Conservation (phyloP, 805 yeast genomes). For the Sugiyamaella floridensis region DNA sequence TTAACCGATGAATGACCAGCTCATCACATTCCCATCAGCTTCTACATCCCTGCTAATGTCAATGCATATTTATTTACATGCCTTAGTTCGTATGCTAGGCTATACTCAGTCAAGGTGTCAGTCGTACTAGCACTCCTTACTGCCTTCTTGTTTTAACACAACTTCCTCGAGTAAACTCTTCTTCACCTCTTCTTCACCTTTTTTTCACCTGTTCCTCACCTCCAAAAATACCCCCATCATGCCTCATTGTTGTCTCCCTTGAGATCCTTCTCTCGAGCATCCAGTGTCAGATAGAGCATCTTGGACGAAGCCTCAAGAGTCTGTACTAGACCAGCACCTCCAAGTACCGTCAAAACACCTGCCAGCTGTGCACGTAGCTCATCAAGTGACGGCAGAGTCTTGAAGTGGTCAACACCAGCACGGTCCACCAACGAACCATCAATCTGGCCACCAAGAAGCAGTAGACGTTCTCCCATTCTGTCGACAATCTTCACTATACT, state of each 20-base stretch:
- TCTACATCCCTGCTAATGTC: not conserved
- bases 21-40: not conserved
- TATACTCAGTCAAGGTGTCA: too few relatives aligned
- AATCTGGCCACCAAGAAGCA: constrained; percentile 79
- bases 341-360: constrained; percentile 72
- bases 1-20: too few relatives aligned
- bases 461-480: constrained; percentile 61
- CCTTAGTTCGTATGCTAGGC: too few relatives aligned
- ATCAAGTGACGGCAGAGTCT: constrained; percentile 63
- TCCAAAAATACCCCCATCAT: too few relatives aligned
- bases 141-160: too few relatives aligned
- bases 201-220: too few relatives aligned
- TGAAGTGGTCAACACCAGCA: constrained; percentile 51
- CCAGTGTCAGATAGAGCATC: constrained; percentile 65
- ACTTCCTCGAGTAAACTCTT: too few relatives aligned
- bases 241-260: not conserved
- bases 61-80: constrained; percentile 1
- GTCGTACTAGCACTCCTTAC: too few relatives aligned
- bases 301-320: constrained; percentile 69
- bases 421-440: constrained; percentile 53
- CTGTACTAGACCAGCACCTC: constrained; percentile 84
- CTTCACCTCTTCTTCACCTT: too few relatives aligned
- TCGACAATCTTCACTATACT: constrained; percentile 55
- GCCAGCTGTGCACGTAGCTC: constrained; percentile 75
- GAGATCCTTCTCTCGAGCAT: constrained; percentile 22